These are phyloP conservation scores for Ceriops tagal DNA, from an alignment of 345 rosid species.

Conservation along the genomic window DNA sequence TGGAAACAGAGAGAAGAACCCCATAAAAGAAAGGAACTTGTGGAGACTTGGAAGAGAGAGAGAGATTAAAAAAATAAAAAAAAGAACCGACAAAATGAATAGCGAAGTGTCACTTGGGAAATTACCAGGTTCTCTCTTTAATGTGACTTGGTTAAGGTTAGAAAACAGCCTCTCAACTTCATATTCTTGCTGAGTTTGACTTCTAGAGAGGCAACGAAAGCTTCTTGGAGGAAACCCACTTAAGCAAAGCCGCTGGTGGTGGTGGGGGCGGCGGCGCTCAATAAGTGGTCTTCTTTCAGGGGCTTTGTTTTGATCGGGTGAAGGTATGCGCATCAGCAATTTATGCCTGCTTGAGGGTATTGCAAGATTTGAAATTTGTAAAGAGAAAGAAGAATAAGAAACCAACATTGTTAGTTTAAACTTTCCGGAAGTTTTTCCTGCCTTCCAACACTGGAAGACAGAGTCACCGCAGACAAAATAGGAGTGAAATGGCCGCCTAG, in stretches of 20 bases:
- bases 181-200: constrained; percentile 30
- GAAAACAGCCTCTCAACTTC: constrained; percentile 79
- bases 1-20: constrained; percentile 22
- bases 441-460: background rate
- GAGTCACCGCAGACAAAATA: background rate
- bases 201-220: constrained; percentile 42
- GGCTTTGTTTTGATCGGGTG: background rate
- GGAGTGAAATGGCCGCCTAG: background rate
- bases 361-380: background rate
- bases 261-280: background rate
- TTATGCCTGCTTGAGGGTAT: background rate
- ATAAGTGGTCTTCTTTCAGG: background rate
- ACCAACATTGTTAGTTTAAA: background rate
- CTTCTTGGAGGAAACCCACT: background rate
- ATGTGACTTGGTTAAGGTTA: constrained; percentile 66
- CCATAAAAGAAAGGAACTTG: background rate
- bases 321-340: background rate
- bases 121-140: constrained; percentile 83
- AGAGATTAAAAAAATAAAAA: constrained; percentile 1
- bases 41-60: background rate
- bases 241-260: background rate
- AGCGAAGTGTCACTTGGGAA: background rate
- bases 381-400: background rate
- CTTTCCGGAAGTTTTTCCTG: no score
- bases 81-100: background rate